Base-by-base conservation (phyloP, 768 basidiomycete species). In the Boletus patriciae region DNA sequence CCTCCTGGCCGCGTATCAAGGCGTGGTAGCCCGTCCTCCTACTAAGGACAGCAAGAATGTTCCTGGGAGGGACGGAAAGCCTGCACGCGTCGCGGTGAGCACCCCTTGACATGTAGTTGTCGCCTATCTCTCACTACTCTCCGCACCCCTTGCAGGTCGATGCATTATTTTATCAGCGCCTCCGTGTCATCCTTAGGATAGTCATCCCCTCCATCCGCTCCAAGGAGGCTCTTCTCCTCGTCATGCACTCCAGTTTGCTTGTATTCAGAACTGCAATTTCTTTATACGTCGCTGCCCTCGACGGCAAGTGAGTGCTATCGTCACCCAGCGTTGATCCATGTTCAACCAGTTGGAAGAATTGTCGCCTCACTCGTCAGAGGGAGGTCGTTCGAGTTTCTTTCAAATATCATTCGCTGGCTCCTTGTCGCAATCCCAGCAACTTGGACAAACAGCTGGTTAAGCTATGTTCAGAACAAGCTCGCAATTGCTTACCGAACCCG, bases 291-390 rank as follows among this genome's bases (percentile, higher is more conserved):
- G 96, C 96, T 7, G 84, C 90, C 21, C 79, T 98, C 46, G 96
- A 98, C 67, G 96, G 96, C 72, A 88, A 84, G 90, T 92, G 64
- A 62, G 85, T 77, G 16, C 52, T 48, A 19, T 38, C 10, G 9
- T 38, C 33, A 31, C 31, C 41, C 52, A 40, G 31, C 48, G 16
- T 41, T 9, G 38, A 29, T 45, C 9, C 31, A 45, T 34, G 29
- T 33, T 61, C 42, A 62, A 43, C 23, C 18, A n/a, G 40, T 43
- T 38, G 21, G 31, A 60, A 95, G 93, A 69, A 98, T 98, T 62
- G 96, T 98, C 6, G 92, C 95, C 4, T 93, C 92, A 46, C 83
- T 99, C 11, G 96, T 99, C 33, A 87, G 94, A 54, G 92, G 90
- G 8, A 85, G 88, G 64, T 85, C 91, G 3, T 62, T 79, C 3